phyloP scores from a whole-genome alignment of 1,139 yeast genomes.

The Zygoascus sp. region DNA sequence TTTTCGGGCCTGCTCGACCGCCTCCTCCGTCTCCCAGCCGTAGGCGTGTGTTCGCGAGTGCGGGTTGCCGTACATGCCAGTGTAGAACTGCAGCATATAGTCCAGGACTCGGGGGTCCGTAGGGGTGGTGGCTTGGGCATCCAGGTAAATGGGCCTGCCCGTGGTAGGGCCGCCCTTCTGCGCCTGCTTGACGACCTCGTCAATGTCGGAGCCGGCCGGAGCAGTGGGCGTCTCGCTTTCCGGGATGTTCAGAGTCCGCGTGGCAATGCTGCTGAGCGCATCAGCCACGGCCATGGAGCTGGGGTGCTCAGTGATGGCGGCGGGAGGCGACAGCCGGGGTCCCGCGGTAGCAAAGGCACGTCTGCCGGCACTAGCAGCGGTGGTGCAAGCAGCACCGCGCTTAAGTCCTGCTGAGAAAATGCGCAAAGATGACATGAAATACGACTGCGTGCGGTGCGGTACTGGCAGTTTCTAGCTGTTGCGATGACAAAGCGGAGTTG shows the following conservation, averaged over 20 bases:
- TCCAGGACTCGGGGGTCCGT: conserved; percentile 96
- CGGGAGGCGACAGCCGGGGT: no score
- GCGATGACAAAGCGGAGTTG: background rate
- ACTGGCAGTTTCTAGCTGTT: background rate
- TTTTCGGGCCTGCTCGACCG: conserved; percentile 80
- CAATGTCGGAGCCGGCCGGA: conserved; percentile 27
- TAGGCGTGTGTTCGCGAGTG: conserved; percentile 97
- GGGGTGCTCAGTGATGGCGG: conserved; percentile 7
- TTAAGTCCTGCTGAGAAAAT: background rate
- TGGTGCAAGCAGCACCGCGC: no score
- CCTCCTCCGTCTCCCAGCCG: conserved; percentile 98
- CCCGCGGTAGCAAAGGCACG: no score
- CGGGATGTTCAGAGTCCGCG: conserved; percentile 15
- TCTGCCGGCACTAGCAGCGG: no score
- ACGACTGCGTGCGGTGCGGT: background rate
- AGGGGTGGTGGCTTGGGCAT: conserved; percentile 97
- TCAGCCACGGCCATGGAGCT: conserved; percentile 21
- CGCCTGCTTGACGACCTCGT: conserved; percentile 23
- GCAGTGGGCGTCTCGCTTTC: conserved; percentile 18
- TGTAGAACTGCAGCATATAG: conserved; percentile 84
- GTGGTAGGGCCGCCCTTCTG: conserved; percentile 18
- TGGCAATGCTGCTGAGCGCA: conserved; percentile 17
- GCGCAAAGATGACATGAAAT: background rate
- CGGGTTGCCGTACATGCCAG: conserved; percentile 95
- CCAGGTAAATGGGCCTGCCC: conserved; percentile 80